A percentile compares a stretch with the other conserved stretches of the same genome.
Evolutionary conservation across 2,329 filamentous ascomycete genomes (phyloP).

Genomic region (Pochonia chlamydosporia): DNA sequence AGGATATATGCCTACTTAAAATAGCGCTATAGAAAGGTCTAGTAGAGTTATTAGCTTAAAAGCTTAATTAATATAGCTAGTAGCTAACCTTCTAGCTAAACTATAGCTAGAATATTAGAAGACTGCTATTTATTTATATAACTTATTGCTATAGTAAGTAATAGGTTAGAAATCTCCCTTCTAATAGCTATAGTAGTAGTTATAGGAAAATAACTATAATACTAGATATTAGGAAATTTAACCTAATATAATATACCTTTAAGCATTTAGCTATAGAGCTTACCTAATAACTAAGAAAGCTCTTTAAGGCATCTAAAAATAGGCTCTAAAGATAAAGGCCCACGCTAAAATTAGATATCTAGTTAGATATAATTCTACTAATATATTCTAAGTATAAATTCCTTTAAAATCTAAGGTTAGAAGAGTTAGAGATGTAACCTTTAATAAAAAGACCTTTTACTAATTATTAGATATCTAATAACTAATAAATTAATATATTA

Average conservation of each 20-base stretch:
- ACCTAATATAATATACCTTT: background rate
- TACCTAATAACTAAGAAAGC: constrained; percentile 4
- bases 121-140: constrained; percentile 5
- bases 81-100: background rate
- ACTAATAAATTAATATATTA: background rate
- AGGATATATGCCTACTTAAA: background rate
- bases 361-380: constrained; percentile 7
- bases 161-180: background rate
- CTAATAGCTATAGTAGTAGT: background rate
- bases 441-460: constrained; percentile 5
- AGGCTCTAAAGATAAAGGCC: background rate
- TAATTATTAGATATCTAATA: constrained; percentile 3
- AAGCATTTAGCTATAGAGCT: constrained; percentile 1
- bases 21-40: background rate
- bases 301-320: background rate
- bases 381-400: too few species aligned
- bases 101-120: constrained; percentile 1
- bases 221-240: background rate
- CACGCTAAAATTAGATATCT: constrained; percentile 6
- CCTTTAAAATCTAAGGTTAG: constrained; percentile 5
- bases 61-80: too few species aligned
- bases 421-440: too few species aligned
- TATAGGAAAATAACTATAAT: constrained; percentile 1
- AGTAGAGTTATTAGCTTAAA: too few species aligned
- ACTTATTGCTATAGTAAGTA: background rate